Conservation (phyloP, 768 basidiomycete genomes). For the Pisolithus orientalis region DNA sequence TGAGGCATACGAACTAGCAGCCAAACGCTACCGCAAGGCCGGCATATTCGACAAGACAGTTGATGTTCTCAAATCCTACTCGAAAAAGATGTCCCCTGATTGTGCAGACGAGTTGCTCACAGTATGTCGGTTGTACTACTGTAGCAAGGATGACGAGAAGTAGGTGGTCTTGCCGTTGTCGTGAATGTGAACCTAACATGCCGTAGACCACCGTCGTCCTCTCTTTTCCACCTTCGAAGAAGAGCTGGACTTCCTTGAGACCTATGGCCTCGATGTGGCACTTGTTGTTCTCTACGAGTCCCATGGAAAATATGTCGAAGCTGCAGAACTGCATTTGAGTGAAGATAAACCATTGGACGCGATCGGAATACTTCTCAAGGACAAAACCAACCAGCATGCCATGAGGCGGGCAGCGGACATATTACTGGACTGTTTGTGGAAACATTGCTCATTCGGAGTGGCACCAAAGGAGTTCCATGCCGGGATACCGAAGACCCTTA, state of each 20-base stretch:
- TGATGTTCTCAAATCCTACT: slow-evolving; percentile 33
- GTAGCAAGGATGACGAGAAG: slow-evolving; percentile 27
- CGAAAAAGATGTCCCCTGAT: slow-evolving; percentile 22
- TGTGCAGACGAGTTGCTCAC: slow-evolving; percentile 34
- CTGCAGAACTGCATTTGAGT: slow-evolving; percentile 44
- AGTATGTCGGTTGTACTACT: slow-evolving; percentile 42
- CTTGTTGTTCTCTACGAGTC: slow-evolving; percentile 39
- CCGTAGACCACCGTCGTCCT: slow-evolving; percentile 37
- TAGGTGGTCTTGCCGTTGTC: slow-evolving; percentile 10
- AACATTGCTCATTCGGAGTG: slow-evolving; percentile 35
- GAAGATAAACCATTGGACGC: slow-evolving; percentile 45
- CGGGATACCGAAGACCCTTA: slow-evolving; percentile 11
- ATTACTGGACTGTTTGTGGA: slow-evolving; percentile 43
- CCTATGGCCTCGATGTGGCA: slow-evolving; percentile 44
- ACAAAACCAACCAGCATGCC: slow-evolving; percentile 22
- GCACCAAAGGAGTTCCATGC: slow-evolving; percentile 4
- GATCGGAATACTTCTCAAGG: slow-evolving; percentile 37
- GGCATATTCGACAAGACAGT: slow-evolving; percentile 51
- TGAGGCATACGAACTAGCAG: slow-evolving; percentile 37
- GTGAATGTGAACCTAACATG: background rate
- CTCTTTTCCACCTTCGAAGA: slow-evolving; percentile 50
- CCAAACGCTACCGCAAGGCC: slow-evolving; percentile 42
- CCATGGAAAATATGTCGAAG: slow-evolving; percentile 39
- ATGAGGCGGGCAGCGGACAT: slow-evolving; percentile 31
- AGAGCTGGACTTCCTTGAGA: slow-evolving; percentile 49